Percentiles rank a stretch among this genome's conserved stretches.
These are phyloP conservation scores for Suillus occidentalis DNA, from an alignment of 768 basidiomycete species.

Conservation along the genomic window DNA sequence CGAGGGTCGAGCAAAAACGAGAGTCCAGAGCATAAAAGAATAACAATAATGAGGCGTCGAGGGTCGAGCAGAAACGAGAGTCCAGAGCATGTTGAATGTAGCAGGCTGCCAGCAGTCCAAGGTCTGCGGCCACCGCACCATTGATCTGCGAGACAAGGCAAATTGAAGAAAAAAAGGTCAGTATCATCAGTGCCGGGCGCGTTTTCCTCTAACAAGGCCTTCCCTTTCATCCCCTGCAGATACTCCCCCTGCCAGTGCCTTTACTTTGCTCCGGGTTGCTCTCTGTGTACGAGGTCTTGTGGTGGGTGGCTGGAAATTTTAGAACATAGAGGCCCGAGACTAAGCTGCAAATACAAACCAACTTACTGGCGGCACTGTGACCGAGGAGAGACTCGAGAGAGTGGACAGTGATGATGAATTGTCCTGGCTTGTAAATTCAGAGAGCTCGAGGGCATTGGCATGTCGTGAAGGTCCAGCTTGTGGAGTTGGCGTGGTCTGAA, in stretches of 20 bases:
- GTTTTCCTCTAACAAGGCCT: neutral
- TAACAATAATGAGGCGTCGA: neutral
- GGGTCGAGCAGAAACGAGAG: neutral
- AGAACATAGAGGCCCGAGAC: neutral
- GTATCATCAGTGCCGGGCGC: neutral
- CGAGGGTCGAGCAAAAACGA: neutral
- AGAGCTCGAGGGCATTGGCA: neutral
- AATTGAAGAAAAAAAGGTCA: neutral
- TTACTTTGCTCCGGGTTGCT: neutral
- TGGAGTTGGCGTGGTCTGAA: neutral
- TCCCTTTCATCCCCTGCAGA: neutral
- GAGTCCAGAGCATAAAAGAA: too few species aligned
- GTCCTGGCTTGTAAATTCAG: neutral
- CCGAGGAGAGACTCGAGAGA: too few species aligned
- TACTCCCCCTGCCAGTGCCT: neutral
- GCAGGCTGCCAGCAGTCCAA: slow-evolving; percentile 1
- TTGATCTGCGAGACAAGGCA: neutral
- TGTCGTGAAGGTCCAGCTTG: neutral
- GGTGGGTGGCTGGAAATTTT: neutral
- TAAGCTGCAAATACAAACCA: neutral
- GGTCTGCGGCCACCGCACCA: neutral
- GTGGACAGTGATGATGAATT: neutral
- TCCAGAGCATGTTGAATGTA: too few species aligned
- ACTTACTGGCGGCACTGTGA: neutral
- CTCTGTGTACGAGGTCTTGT: neutral